Evolutionary conservation across 192 early-diverging fungal species (phyloP), one percentile per base, ranked within the genome.

Genomic region (Linnemannia exigua): DNA sequence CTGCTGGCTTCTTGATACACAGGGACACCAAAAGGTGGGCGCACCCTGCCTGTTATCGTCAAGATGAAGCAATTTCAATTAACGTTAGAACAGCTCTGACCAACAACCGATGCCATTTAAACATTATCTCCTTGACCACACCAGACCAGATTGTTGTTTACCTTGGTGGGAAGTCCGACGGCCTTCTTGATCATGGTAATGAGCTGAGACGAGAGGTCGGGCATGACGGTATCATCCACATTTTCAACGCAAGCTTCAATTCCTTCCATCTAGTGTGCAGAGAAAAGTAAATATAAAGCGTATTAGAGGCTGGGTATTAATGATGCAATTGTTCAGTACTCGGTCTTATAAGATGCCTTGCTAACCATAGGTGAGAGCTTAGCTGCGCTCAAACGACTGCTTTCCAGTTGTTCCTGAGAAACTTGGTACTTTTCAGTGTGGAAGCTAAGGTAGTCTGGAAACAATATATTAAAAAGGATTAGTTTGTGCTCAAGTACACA

Each of bases 331-430:
- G 17, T 11, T n/a, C n/a, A n/a, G 9, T 9, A 44, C 41, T 6
- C 9, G 9, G 3, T 44, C 41, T 44, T 9, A 20, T 35, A 19
- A 1, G 2, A n/a, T n/a, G n/a, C n/a, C 61, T 12, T 69, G 33
- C 67, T 33, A 67, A 86, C 84, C 84, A 98, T 96, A 16, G 98
- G 98, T n/a, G 97, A 98, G 3, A 90, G 87, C 82, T 96, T 97
- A 9, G 96, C 92, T 2, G 96, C 97, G 41, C 85, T 89, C 52
- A 99, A 88, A 1, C 98, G 93, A 22, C 92, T 87, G 66, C 91
- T 94, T 69, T 99, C 98, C 16, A 98, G 89, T 73, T 97, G 95
- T 33, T 97, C 96, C 52, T 94, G 93, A 15, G 96, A 93, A n/a
- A 99, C 93, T 61, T 95, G 93, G 77, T 97, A 96, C 67, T 91